phyloP scores from a whole-genome alignment of 441 rosid species.

The Populus hybrid region DNA sequence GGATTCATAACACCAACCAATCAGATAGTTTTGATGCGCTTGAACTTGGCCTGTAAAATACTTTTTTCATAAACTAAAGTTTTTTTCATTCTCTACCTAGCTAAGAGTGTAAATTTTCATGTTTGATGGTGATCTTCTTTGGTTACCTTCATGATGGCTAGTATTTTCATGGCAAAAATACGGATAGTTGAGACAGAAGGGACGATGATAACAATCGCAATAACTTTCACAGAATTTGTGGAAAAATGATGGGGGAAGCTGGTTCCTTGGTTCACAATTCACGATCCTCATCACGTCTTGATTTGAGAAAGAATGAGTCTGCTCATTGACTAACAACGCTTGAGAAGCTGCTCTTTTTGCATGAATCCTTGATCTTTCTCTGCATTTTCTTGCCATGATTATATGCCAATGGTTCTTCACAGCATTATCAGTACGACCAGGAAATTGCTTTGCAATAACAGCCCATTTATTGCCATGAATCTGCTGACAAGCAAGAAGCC shows the following conservation, averaged over 20 bases:
- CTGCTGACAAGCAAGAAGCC: conserved; percentile 40
- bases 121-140: background rate
- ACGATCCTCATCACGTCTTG: background rate
- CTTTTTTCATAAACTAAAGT: background rate
- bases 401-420: conserved; percentile 41
- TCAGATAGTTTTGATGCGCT: background rate
- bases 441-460: conserved; percentile 40
- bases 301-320: background rate
- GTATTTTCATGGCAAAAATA: background rate
- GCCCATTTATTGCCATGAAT: conserved; percentile 58
- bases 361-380: conserved; percentile 11
- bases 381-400: conserved; percentile 24
- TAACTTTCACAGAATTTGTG: background rate
- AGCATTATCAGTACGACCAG: conserved; percentile 54
- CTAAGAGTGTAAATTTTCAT: background rate
- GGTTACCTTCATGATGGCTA: background rate
- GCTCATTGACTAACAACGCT: background rate
- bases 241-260: background rate
- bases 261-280: background rate
- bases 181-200: background rate
- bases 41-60: background rate
- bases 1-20: background rate
- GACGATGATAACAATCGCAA: background rate
- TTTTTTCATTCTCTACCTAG: background rate
- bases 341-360: conserved; percentile 2